A percentile compares a stretch with the other conserved stretches of the same genome.
phyloP scores from a whole-genome alignment of 495 filamentous ascomycete species.

The Penicillium robsamsonii region DNA sequence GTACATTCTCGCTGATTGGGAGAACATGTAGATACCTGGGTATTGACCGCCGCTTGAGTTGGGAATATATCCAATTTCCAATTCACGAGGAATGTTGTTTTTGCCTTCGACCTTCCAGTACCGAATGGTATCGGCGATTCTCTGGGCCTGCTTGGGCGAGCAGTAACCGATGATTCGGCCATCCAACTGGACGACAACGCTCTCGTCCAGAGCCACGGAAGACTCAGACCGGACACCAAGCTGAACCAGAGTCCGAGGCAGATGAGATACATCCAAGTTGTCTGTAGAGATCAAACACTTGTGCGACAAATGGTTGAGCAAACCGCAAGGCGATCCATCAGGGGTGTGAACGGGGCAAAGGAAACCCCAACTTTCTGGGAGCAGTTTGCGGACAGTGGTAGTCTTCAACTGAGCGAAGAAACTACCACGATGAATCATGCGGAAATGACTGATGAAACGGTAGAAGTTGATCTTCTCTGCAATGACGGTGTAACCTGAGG shows the following conservation, averaged over 20 bases:
- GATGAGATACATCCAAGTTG: constrained; percentile 63
- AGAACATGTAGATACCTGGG: constrained; percentile 92
- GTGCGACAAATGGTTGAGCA: constrained; percentile 93
- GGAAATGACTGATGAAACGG: constrained; percentile 98
- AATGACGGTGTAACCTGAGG: constrained; percentile 91
- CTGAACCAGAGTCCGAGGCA: constrained; percentile 69
- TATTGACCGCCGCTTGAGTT: constrained; percentile 86
- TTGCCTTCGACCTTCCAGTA: constrained; percentile 93
- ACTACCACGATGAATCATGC: constrained; percentile 97
- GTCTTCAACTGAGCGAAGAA: constrained; percentile 98
- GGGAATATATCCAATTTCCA: constrained; percentile 91
- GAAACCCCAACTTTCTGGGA: constrained; percentile 98
- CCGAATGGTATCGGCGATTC: constrained; percentile 78
- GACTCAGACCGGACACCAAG: constrained; percentile 73
- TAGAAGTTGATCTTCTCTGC: constrained; percentile 99
- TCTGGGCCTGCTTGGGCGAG: constrained; percentile 71
- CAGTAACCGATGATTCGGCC: constrained; percentile 89
- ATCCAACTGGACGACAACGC: constrained; percentile 84
- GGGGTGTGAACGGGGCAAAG: constrained; percentile 96
- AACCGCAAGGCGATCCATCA: constrained; percentile 89
- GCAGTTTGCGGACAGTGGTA: constrained; percentile 89
- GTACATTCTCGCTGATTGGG: constrained; percentile 78
- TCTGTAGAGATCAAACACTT: constrained; percentile 86
- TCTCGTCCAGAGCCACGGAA: constrained; percentile 72
- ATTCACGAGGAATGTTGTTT: constrained; percentile 76